phyloP scores from a whole-genome alignment of 805 yeast genomes.

The Schwanniomyces pseudopolymorphus region DNA sequence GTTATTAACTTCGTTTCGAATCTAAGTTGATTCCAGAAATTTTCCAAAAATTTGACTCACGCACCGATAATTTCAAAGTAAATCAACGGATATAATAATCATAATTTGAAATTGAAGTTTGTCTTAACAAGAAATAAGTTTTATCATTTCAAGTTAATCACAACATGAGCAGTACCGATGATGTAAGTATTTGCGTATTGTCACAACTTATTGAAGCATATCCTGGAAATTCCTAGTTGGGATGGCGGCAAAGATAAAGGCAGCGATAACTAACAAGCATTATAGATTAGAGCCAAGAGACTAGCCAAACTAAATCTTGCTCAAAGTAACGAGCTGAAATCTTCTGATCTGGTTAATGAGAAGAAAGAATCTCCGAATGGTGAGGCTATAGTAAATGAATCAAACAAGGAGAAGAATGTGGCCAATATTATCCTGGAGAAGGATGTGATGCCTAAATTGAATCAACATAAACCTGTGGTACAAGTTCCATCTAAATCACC shows the following conservation, averaged over 20 bases:
- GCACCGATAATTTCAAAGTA: background rate
- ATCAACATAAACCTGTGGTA: background rate
- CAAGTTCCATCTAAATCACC: background rate
- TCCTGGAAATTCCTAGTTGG: background rate
- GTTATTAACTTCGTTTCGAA: background rate
- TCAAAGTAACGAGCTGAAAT: background rate
- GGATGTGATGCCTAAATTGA: no score
- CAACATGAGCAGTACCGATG: constrained; percentile 12
- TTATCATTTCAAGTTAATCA: background rate
- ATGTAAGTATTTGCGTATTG: constrained; percentile 10
- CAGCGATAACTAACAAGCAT: background rate
- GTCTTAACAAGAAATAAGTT: background rate
- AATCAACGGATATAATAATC: background rate
- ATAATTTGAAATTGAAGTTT: background rate
- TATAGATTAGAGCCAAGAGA: constrained; percentile 50
- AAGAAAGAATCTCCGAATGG: background rate
- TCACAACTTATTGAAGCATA: background rate
- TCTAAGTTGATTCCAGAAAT: background rate
- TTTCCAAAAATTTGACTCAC: background rate
- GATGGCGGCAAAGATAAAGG: constrained; percentile 3
- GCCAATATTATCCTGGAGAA: no score
- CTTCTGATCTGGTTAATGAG: background rate
- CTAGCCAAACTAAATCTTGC: constrained; percentile 46
- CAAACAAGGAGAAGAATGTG: background rate
- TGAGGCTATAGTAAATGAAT: background rate